phyloP scores from a whole-genome alignment of 108 stramenopile genomes.

The Aurantiochytrium sp. region DNA sequence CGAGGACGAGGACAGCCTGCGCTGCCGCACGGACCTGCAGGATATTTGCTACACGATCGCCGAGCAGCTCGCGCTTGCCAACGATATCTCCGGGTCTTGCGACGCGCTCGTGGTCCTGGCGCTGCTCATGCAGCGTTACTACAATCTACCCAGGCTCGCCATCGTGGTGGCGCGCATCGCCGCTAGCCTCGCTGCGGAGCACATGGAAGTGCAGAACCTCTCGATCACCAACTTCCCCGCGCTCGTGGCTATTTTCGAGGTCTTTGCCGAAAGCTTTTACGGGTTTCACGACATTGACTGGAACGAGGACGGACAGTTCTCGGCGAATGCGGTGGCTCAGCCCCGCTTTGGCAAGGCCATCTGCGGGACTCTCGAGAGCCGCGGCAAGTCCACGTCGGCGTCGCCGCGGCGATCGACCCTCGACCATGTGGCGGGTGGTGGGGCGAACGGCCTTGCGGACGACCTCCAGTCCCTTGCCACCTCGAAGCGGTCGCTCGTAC shows the following conservation, averaged over 20 bases:
- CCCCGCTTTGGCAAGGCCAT: neutral
- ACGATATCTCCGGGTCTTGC: neutral
- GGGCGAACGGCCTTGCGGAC: neutral
- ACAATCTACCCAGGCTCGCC: neutral
- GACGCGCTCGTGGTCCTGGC: neutral
- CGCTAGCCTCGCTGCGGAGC: neutral
- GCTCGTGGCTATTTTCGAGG: neutral
- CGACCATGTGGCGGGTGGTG: no score
- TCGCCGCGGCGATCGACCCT: neutral
- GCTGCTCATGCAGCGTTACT: neutral
- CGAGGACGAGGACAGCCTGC: neutral
- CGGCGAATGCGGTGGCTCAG: neutral
- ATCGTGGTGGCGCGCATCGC: neutral
- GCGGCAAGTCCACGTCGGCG: neutral
- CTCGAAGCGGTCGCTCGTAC: no score
- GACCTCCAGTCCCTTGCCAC: no score
- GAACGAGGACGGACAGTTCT: neutral
- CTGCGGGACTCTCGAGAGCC: neutral
- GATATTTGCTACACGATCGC: neutral
- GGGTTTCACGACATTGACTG: neutral
- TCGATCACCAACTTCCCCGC: neutral
- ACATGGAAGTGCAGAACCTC: neutral
- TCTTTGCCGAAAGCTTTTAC: neutral
- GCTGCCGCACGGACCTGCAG: neutral
- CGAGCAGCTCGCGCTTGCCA: neutral